Evolutionary conservation across 2,329 filamentous ascomycete species (phyloP).

Genomic region (Colletotrichum truncatum): DNA sequence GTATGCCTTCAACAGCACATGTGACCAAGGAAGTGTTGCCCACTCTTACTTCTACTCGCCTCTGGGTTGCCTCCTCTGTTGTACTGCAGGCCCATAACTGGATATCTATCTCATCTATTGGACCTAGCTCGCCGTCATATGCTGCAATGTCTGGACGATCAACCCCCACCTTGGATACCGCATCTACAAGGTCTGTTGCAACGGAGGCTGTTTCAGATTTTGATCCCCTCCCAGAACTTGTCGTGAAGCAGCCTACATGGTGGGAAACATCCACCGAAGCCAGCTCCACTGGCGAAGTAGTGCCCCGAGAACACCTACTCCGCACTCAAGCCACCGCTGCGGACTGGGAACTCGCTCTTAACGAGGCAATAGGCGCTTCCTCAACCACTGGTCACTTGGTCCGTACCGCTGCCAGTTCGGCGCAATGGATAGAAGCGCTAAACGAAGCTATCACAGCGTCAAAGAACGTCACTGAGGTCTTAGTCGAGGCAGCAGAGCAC

Average conservation of each 20-base stretch:
- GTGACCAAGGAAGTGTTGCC: constrained; percentile 38
- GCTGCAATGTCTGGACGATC: constrained; percentile 11
- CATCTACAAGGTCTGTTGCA: constrained; percentile 9
- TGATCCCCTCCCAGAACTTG: constrained; percentile 12
- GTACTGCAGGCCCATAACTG: constrained; percentile 31
- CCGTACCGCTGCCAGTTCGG: constrained; percentile 18
- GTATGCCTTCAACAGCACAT: constrained; percentile 32
- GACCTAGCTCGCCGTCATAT: constrained; percentile 4
- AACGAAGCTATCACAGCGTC: constrained; percentile 26
- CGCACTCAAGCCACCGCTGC: constrained; percentile 13
- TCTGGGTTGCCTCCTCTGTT: constrained; percentile 39
- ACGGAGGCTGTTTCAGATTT: constrained; percentile 18
- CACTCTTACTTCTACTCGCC: constrained; percentile 41
- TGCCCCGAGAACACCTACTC: neutral
- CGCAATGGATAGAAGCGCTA: constrained; percentile 29
- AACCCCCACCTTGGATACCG: constrained; percentile 20
- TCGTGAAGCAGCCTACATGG: constrained; percentile 14
- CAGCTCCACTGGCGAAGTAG: neutral
- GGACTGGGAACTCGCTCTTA: constrained; percentile 30
- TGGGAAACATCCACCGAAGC: constrained; percentile 20
- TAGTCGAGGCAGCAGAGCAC: neutral
- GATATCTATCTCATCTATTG: constrained; percentile 18
- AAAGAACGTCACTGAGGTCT: neutral
- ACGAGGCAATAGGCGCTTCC: constrained; percentile 4
- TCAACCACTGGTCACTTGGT: neutral